A percentile compares a stretch with the other conserved stretches of the same genome.
phyloP scores from a whole-genome alignment of 352 stramenopile genomes.

The Phytophthora chlamydospora region DNA sequence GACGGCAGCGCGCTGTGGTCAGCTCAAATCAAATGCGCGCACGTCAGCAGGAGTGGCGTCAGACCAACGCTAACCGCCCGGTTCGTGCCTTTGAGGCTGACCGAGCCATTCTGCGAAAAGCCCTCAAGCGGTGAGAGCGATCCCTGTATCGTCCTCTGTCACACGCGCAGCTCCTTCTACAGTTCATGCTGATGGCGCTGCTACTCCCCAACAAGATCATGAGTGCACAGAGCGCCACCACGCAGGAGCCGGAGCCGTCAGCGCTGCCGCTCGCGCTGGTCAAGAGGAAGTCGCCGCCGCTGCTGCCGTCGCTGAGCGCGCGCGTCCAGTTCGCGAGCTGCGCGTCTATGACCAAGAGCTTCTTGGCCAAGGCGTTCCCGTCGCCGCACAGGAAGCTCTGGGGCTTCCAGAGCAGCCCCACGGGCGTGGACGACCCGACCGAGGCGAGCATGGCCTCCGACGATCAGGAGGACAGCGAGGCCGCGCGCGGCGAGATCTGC shows the following conservation, averaged over 20 bases:
- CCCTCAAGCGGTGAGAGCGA: constrained; percentile 13
- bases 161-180: too few species aligned
- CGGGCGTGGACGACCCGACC: constrained; percentile 28
- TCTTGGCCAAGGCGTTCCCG: constrained; percentile 43
- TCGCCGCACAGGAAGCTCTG: constrained; percentile 33
- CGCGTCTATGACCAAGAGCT: constrained; percentile 42
- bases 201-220: constrained; percentile 18
- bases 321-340: constrained; percentile 32
- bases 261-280: constrained; percentile 33
- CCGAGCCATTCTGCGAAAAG: constrained; percentile 35
- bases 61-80: constrained; percentile 17
- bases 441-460: constrained; percentile 18
- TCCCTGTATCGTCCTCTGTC: constrained; percentile 2
- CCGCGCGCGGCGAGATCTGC: constrained; percentile 33
- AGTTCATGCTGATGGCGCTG: constrained; percentile 17
- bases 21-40: constrained; percentile 22
- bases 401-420: constrained; percentile 37
- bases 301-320: constrained; percentile 34
- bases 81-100: constrained; percentile 4
- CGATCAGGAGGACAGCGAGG: constrained; percentile 14
- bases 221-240: not conserved
- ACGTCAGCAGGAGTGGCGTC: constrained; percentile 28
- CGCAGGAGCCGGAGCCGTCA: constrained; percentile 14
- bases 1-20: constrained; percentile 18
- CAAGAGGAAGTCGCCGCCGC: constrained; percentile 24